phyloP scores from a whole-genome alignment of 306 rosid genomes.

The Betula pendula region DNA sequence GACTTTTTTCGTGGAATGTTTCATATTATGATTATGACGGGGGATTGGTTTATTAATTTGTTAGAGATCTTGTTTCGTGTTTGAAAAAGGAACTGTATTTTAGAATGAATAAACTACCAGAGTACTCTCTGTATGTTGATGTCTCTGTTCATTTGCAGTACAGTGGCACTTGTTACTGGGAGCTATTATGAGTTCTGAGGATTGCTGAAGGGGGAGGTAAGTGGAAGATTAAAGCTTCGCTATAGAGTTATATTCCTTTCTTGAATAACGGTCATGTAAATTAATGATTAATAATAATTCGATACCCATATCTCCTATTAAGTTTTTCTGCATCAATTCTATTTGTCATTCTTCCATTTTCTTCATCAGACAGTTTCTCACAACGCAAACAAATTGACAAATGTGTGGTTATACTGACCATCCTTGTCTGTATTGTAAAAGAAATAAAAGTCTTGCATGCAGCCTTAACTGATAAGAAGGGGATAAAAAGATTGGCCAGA shows the following conservation, averaged over 20 bases:
- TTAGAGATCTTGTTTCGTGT: conserved; percentile 38
- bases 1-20: conserved; percentile 21
- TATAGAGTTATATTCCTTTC: background rate
- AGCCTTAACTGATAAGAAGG: too few relatives aligned
- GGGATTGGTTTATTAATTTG: conserved; percentile 74
- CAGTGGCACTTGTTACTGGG: background rate
- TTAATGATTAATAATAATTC: background rate
- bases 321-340: background rate
- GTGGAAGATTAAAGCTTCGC: background rate
- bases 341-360: background rate
- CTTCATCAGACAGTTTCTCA: background rate
- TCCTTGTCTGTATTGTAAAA: too few relatives aligned
- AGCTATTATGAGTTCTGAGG: background rate
- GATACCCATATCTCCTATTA: background rate
- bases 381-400: background rate
- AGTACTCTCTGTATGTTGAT: conserved; percentile 9
- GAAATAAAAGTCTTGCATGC: too few relatives aligned
- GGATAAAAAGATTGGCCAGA: too few relatives aligned
- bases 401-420: background rate
- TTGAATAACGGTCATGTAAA: background rate
- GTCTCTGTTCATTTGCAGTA: conserved; percentile 15
- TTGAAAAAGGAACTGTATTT: conserved; percentile 36
- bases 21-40: conserved; percentile 15
- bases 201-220: background rate
- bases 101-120: conserved; percentile 45